Evolutionary conservation across 1,284 basidiomycete genomes (phyloP), one percentile per base, ranked within the genome.

Genomic region (Irpex lacteus): DNA sequence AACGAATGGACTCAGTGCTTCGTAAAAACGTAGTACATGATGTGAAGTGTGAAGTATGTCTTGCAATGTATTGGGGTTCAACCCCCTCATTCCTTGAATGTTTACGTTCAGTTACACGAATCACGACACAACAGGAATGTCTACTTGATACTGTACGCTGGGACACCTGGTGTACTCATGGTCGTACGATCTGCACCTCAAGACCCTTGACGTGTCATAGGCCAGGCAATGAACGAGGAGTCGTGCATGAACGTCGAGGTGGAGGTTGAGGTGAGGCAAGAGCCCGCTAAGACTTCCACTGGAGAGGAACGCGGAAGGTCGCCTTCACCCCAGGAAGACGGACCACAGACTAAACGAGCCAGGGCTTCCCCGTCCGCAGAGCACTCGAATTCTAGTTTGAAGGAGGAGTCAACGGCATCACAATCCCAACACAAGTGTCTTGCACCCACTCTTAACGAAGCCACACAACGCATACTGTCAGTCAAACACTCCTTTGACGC

Each of bases 91-190:
- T 4, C 3, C 2, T 26, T 26, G 26, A 26, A 26, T 26, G 26
- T 26, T 26, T 3, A 26, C 4, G 26, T 26, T 4, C 3, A 26
- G 21, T 26, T 26, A 26, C 26, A 4, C 4, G 26, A 26, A 26
- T 26, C 26, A 26, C 26, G 26, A 26, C 26, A 26, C 21, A 26
- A 26, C 21, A 26, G 26, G 4, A 4, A 26, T 26, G 26, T 26
- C n/a, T n/a, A n/a, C n/a, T n/a, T n/a, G n/a, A n/a, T n/a, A n/a
- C n/a, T n/a, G n/a, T n/a, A n/a, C n/a, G 89, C 88, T 8, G 91
- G 91, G 26, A 88, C 88, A 0, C 76, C 77, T 53, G 89, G 88
- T 1, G 78, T 77, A 18, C 79, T 86, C 50, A 87, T 92, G 81
- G 84, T 92, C 54, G 76, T 85, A 37, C 85, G 88, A 53, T 78